Evolutionary conservation across 2,329 filamentous ascomycete species (phyloP).

Genomic region (Diaporthe sp.): DNA sequence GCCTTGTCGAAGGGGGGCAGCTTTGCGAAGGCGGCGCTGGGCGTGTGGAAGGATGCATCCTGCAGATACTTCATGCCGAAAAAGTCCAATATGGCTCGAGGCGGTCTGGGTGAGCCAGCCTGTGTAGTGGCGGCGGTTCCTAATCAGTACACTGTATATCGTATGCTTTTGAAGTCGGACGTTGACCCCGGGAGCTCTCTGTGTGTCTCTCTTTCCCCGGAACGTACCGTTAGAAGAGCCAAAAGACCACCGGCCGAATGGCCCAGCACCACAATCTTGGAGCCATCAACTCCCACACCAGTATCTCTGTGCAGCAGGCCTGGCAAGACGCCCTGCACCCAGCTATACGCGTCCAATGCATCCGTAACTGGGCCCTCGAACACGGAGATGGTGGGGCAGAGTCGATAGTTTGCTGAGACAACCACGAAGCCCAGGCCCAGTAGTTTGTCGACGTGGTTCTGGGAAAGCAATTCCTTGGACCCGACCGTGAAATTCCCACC

Average conservation of each 20-base stretch:
- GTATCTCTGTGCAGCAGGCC: not conserved
- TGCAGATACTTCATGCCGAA: conserved; percentile 2
- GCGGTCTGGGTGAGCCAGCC: not conserved
- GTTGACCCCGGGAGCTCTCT: not conserved
- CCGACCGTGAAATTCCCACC: conserved; percentile 1
- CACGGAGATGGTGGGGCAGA: not conserved
- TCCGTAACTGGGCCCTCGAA: not conserved
- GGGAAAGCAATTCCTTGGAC: not conserved
- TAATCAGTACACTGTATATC: not conserved
- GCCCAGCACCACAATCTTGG: not conserved
- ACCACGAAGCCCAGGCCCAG: not conserved
- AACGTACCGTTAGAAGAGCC: not conserved
- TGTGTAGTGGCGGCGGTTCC: not conserved
- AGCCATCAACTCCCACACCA: not conserved
- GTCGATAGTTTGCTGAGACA: not conserved
- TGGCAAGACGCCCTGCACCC: not conserved
- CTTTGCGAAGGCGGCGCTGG: conserved; percentile 10
- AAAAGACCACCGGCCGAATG: not conserved
- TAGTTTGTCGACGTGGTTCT: not conserved
- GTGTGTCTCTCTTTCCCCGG: no score
- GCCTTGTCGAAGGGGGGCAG: not conserved
- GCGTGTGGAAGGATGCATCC: not conserved
- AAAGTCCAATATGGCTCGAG: not conserved
- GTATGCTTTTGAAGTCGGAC: not conserved
- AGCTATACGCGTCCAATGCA: not conserved